Percentiles rank a stretch among this genome's conserved stretches.
Evolutionary conservation across 768 basidiomycete genomes (phyloP).

Genomic region (Chalciporus piperatus): DNA sequence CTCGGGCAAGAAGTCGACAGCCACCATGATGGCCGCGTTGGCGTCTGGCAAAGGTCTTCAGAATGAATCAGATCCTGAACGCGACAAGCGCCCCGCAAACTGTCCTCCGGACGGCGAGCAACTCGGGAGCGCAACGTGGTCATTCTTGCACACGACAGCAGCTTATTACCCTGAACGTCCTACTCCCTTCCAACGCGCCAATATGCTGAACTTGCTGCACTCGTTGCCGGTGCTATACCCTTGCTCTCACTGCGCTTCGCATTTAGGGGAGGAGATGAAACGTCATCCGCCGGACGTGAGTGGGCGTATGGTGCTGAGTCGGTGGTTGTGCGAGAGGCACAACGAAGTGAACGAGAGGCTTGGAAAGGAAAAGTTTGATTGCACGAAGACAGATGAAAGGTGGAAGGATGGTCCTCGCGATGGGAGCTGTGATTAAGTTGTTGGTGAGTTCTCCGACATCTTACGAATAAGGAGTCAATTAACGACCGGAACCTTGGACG

Average conservation of each 20-base stretch:
- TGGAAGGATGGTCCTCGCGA: constrained; percentile 92
- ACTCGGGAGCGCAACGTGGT: constrained; percentile 93
- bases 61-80: constrained; percentile 25
- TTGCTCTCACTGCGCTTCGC: constrained; percentile 79
- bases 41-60: constrained; percentile 29
- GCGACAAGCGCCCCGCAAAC: constrained; percentile 46
- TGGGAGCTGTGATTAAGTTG: constrained; percentile 78
- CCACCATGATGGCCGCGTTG: constrained; percentile 34
- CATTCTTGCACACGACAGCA: constrained; percentile 92
- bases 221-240: constrained; percentile 85
- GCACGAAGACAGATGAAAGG: constrained; percentile 75
- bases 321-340: constrained; percentile 90
- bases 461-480: too few species aligned
- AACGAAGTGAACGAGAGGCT: constrained; percentile 89
- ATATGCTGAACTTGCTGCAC: constrained; percentile 79
- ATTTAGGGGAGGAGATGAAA: constrained; percentile 73
- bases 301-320: constrained; percentile 61
- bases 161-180: constrained; percentile 93
- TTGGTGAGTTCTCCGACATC: constrained; percentile 5
- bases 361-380: constrained; percentile 83
- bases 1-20: constrained; percentile 27
- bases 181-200: constrained; percentile 66
- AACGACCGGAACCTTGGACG: not conserved
- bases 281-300: constrained; percentile 75
- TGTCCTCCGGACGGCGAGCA: constrained; percentile 91